Evolutionary conservation across 371 early-diverging fungal species (phyloP), one percentile per base, ranked within the genome.

Genomic region (Mucor racemosus): DNA sequence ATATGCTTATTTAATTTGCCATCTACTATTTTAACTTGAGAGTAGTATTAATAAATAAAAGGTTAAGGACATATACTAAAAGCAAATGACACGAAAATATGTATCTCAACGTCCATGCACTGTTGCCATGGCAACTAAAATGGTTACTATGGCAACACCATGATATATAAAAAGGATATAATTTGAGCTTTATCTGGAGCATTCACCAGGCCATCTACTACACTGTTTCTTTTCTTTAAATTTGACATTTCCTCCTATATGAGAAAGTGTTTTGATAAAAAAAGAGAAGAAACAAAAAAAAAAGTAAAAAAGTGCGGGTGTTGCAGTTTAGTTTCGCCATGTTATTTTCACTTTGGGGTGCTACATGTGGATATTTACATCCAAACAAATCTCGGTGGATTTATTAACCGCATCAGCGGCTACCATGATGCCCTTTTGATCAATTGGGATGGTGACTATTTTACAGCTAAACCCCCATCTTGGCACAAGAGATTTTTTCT

Each of bases 161-260:
- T 33, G 3, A 7, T 33, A 11, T 33, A 64, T 64, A 55, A 63
- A 79, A 79, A 79, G 79, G 79, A 79, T 79, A 79, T 79, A 60
- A 72, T 68, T 66, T 73, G 66, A 11, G 66, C 58, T 38, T 54
- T 73, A 54, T 79, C 79, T 9, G 71, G 72, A 7, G 61, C 41
- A 14, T 44, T 48, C 8, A 72, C 58, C 13, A 75, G 54, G 8
- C 64, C 67, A 5, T 69, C 67, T 8, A 74, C 50, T 13, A 64
- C 33, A 40, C 46, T 61, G 1, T 39, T 14, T 39, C 17, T 55
- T 42, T 68, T 59, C 33, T 60, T 67, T 21, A 39, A 38, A 11
- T 35, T 55, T 14, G 58, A 7, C 58, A 64, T 66, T 9, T 26
- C 11, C 7, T 31, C 13, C 31, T 19, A 44, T 17, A 17, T 19